phyloP scores from a whole-genome alignment of 129 eudicot species.

The Cynara cardunculus region DNA sequence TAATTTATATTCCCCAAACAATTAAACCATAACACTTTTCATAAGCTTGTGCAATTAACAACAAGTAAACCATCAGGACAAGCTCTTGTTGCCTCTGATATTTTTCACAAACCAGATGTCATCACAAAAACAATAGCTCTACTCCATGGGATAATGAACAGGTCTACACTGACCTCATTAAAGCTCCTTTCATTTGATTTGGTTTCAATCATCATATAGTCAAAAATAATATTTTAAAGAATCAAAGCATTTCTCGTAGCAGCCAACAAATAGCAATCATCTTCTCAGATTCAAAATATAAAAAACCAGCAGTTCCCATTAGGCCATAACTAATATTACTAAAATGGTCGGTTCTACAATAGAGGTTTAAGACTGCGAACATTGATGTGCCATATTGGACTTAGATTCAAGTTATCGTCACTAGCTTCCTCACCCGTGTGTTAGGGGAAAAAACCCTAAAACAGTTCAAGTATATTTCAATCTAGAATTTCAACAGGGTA shows the following conservation, averaged over 20 bases:
- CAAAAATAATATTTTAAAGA: not conserved
- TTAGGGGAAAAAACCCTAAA: not conserved
- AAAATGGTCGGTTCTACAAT: not conserved
- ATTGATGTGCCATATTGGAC: not conserved
- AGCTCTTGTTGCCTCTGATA: not conserved
- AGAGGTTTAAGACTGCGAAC: not conserved
- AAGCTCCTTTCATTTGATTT: not conserved
- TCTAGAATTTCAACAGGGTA: not conserved
- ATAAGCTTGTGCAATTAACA: not conserved
- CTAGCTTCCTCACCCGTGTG: not conserved
- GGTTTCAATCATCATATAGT: not conserved
- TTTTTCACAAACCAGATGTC: not conserved
- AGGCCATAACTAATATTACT: too few species aligned
- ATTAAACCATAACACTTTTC: not conserved
- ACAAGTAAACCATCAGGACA: not conserved
- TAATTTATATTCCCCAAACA: not conserved
- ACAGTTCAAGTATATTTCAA: not conserved
- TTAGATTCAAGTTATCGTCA: not conserved
- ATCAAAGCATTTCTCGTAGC: not conserved
- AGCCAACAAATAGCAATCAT: not conserved
- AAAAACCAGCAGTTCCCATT: not conserved
- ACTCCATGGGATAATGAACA: not conserved
- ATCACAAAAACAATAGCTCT: not conserved
- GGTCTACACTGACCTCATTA: not conserved
- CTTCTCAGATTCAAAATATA: not conserved